A percentile compares a stretch with the other conserved stretches of the same genome.
phyloP scores from a whole-genome alignment of 208 protist genomes.

The Leishmania gerbilli region DNA sequence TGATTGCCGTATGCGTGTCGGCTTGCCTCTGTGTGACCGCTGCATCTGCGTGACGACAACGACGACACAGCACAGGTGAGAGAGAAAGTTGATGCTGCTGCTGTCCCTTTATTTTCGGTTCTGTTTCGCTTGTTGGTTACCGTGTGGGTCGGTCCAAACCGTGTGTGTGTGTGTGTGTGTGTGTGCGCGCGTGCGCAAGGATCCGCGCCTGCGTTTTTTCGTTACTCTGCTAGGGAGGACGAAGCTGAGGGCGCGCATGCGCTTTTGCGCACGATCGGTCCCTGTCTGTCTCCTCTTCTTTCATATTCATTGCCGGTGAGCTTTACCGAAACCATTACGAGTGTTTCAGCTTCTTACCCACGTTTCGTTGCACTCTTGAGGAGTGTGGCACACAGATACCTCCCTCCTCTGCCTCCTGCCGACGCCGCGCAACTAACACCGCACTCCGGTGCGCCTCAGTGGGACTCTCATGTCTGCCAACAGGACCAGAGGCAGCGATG shows the following conservation, averaged over 20 bases:
- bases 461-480: slow-evolving; percentile 1
- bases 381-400: neutral
- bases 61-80: neutral
- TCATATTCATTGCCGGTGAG: no score
- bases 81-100: neutral
- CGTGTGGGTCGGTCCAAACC: neutral
- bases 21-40: neutral
- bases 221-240: no score
- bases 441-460: neutral
- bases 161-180: no score
- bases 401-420: neutral
- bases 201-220: no score
- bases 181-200: no score
- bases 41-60: neutral
- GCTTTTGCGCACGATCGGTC: neutral
- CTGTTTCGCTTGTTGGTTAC: neutral
- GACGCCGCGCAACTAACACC: neutral
- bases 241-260: no score
- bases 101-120: slow-evolving; percentile 16
- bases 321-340: neutral
- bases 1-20: neutral
- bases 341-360: neutral
- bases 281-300: neutral
- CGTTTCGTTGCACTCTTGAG: neutral
- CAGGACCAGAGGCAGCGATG: neutral